Base-by-base conservation (phyloP, 768 basidiomycete genomes). In the Mycena amicta region DNA sequence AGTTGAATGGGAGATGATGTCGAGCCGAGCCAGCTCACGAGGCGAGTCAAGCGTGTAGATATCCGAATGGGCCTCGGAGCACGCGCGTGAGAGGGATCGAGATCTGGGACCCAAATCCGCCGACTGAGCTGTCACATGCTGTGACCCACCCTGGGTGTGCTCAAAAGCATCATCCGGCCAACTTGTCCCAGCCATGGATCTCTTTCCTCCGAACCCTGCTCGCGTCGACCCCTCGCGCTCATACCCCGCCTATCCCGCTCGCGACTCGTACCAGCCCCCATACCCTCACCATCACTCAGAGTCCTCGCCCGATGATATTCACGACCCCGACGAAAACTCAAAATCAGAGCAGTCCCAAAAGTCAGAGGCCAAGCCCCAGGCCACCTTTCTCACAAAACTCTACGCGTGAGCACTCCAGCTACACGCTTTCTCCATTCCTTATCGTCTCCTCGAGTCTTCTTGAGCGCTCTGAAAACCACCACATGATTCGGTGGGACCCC, bases 401-500 rank as follows among this genome's bases (percentile, higher is more conserved):
- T 97, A 95, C 84, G 89, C 90, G 93, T 93, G 69, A 68, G 90
- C 87, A 29, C 8, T 30, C n/a, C 51, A 41, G 28, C 53, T 57
- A 31, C 52, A 31, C 28, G n/a, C 39, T 31, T 37, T 50, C 33
- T 50, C 20, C 22, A 26, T 43, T 66, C 51, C 66, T 64, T 53
- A 64, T 63, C 61, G 61, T 57, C 62, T 53, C 55, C 30, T 62
- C 53, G 68, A 94, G 92, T 52, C 87, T 94, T 50, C 86, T 94
- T 70, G 93, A 94, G 72, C 88, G 92, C 49, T 85, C 90, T 56
- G 93, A 95, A 75, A 95, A 95, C 74, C 91, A 95, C 66, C 91
- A 94, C 72, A 95, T 96, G 90, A 95, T 97, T 72, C 89, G 94
- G 52, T 97, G 94, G 94, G 93, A 95, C 70, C 88, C 90, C 16